These are phyloP conservation scores for Pythium phragmitis DNA, from an alignment of 352 stramenopile genomes.

Conservation along the genomic window DNA sequence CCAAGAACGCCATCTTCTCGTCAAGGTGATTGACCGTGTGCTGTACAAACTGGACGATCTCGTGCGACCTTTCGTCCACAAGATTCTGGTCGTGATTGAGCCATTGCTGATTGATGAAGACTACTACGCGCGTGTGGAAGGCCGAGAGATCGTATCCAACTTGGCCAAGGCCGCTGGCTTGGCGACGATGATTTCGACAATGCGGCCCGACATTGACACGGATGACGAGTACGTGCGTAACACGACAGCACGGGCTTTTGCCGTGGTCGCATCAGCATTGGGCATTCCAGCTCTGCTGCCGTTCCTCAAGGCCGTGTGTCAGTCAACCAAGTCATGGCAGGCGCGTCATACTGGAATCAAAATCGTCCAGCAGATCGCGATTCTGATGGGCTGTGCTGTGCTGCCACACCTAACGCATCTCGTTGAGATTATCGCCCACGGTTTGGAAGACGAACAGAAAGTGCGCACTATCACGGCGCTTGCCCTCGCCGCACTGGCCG, in stretches of 20 bases:
- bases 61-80: constrained; percentile 98
- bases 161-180: constrained; percentile 98
- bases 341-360: constrained; percentile 99
- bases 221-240: constrained; percentile 99
- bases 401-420: constrained; percentile 97
- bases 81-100: constrained; percentile 99
- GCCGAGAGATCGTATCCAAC: constrained; percentile 99
- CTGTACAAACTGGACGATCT: constrained; percentile 99
- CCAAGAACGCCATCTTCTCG: constrained; percentile 98
- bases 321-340: constrained; percentile 98
- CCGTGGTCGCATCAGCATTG: constrained; percentile 98
- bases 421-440: constrained; percentile 98
- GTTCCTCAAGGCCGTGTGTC: constrained; percentile 99
- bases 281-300: constrained; percentile 97
- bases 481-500: constrained; percentile 96
- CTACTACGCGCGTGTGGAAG: constrained; percentile 99
- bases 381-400: constrained; percentile 98
- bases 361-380: constrained; percentile 99
- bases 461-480: constrained; percentile 98
- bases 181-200: constrained; percentile 99
- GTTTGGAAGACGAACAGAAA: constrained; percentile 98
- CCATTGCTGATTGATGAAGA: constrained; percentile 99
- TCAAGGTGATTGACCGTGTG: constrained; percentile 99
- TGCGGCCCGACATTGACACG: constrained; percentile 99
- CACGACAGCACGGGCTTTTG: constrained; percentile 97